Base-by-base conservation (phyloP, 2,329 filamentous ascomycete genomes). In the Epichloe festucae region DNA sequence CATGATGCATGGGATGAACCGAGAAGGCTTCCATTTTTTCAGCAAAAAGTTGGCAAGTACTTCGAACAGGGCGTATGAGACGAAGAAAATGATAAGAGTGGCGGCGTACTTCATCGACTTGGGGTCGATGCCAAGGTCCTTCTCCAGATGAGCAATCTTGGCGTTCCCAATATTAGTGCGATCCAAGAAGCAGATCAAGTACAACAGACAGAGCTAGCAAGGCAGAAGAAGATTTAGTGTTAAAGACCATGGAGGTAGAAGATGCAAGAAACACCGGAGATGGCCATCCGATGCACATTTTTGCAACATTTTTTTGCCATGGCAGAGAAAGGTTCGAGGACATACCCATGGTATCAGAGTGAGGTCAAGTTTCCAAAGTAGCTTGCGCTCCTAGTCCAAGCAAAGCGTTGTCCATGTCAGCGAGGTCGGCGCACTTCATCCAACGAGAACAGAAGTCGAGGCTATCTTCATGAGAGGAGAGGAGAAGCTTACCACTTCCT, bases 1-100 rank as follows among this genome's bases (percentile, higher is more conserved):
- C 84, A 95, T 94, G 62, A 94, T 94, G 35, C 77, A 71, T 2
- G 89, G 85, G 51, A 94, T 81, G 63, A 94, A 95, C 50, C 90
- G 69, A 40, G 84, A 87, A 0, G 89, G 89, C 1, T 81, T 76
- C 55, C 87, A 70, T 17, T 75, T 77, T 77, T 94, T 95, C 53
- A 95, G 79, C 23, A 95, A 67, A 46, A 91, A 72, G 63, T 95
- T 94, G 54, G 87, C 89, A 43, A 89, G 60, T 0, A 82, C 81
- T 64, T 93, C 88, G 56, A 88, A 89, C 36, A 89, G 67, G 2
- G 86, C 77, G 64, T 95, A 95, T 0, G 85, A 89, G 48, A 94
- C 75, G 70, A 94, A 95, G 71, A 95, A 95, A 58, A 94, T 84
- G 36, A 85, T 87, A 7, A 95, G 73, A 0, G 82, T 78, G 21